Conservation (phyloP, 768 basidiomycete species). For the Rhizopogon sp. region DNA sequence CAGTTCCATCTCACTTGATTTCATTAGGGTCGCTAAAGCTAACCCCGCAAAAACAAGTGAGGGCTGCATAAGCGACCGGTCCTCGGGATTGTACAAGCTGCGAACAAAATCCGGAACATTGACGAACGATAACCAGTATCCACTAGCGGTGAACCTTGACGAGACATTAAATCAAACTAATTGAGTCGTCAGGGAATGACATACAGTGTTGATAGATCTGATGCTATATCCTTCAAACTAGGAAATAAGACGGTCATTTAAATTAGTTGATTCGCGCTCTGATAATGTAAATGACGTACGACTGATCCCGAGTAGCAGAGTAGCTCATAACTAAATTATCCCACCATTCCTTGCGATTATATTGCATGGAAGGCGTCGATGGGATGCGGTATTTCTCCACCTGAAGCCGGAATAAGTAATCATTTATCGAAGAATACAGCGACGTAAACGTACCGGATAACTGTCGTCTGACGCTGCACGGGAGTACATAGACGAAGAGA, state of each 20-base stretch:
- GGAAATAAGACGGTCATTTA: background rate
- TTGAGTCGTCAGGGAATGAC: constrained; percentile 12
- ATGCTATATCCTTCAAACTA: constrained; percentile 45
- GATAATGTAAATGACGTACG: constrained; percentile 26
- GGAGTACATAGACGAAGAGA: constrained; percentile 23
- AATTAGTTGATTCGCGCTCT: constrained; percentile 1
- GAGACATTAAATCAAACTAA: constrained; percentile 3
- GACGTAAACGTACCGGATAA: constrained; percentile 18
- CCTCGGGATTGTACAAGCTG: constrained; percentile 45
- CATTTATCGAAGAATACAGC: background rate
- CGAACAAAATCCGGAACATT: constrained; percentile 51
- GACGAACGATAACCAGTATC: constrained; percentile 67
- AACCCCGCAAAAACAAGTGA: constrained; percentile 63
- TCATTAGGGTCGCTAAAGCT: constrained; percentile 68
- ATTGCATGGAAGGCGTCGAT: constrained; percentile 25
- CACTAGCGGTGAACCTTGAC: constrained; percentile 57
- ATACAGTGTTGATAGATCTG: constrained; percentile 51
- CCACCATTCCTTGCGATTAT: constrained; percentile 41
- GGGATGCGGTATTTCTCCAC: constrained; percentile 24
- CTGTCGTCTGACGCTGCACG: constrained; percentile 22
- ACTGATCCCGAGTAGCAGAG: constrained; percentile 33
- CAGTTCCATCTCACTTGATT: constrained; percentile 62
- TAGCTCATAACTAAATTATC: constrained; percentile 41
- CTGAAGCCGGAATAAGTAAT: constrained; percentile 8
- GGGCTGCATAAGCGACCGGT: constrained; percentile 59